These are phyloP conservation scores for Tulasnella sp. DNA, from an alignment of 768 basidiomycete species.

Conservation along the genomic window DNA sequence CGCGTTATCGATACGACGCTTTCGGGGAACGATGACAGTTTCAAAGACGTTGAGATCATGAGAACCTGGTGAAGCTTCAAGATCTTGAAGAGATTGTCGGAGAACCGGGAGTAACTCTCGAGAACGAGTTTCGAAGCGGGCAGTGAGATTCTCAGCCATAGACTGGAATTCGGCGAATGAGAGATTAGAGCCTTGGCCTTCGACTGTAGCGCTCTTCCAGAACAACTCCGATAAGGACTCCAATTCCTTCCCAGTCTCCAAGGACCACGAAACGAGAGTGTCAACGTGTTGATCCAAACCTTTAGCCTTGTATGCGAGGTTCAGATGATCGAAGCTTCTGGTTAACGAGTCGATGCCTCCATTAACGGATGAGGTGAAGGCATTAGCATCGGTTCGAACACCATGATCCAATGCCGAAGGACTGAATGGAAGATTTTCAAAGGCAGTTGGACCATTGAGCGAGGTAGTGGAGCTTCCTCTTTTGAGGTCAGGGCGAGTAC, in stretches of 20 bases:
- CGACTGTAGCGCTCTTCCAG: too few relatives aligned
- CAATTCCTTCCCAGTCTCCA: too few relatives aligned
- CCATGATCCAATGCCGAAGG: slow-evolving; percentile 45
- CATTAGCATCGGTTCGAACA: slow-evolving; percentile 57
- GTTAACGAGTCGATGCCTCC: slow-evolving; percentile 41
- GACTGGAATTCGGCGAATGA: too few relatives aligned
- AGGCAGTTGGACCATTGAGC: slow-evolving; percentile 15
- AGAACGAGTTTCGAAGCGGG: too few relatives aligned
- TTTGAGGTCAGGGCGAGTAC: slow-evolving; percentile 21
- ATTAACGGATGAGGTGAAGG: slow-evolving; percentile 48
- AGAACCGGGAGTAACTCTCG: slow-evolving; percentile 44
- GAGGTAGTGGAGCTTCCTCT: slow-evolving; percentile 19
- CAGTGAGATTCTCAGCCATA: too few relatives aligned
- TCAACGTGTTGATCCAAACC: too few relatives aligned
- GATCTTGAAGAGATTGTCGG: slow-evolving; percentile 40
- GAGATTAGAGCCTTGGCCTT: too few relatives aligned
- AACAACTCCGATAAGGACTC: too few relatives aligned
- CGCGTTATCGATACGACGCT: slow-evolving; percentile 38
- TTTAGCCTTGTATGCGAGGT: slow-evolving; percentile 41
- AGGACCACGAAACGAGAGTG: too few relatives aligned
- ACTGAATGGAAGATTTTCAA: slow-evolving; percentile 37
- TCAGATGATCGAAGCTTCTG: slow-evolving; percentile 36
- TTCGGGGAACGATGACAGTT: slow-evolving; percentile 36
- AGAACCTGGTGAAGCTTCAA: slow-evolving; percentile 38
- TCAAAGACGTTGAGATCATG: slow-evolving; percentile 37